These are phyloP conservation scores for Sporopachydermia cereana DNA, from an alignment of 1,139 yeast genomes.

Conservation along the genomic window DNA sequence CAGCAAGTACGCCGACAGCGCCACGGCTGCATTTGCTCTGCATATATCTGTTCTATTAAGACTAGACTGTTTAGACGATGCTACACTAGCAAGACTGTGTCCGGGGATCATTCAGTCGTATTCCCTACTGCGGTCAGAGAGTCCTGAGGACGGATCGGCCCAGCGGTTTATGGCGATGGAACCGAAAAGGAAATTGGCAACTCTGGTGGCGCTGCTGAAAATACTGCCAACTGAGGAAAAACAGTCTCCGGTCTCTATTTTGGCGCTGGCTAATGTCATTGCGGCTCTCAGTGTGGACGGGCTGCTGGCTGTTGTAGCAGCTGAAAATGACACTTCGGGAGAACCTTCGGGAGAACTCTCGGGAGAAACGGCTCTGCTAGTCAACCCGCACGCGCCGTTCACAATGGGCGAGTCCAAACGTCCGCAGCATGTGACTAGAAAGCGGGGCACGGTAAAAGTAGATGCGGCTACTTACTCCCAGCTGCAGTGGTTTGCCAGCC, in stretches of 20 bases:
- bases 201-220: background rate
- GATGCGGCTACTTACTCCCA: slow-evolving; percentile 27
- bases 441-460: background rate
- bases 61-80: background rate
- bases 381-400: background rate
- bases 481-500: slow-evolving; percentile 7
- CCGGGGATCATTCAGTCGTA: background rate
- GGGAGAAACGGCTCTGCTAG: background rate
- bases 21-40: slow-evolving; percentile 1
- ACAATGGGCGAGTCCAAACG: background rate
- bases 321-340: background rate
- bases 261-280: background rate
- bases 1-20: background rate
- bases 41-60: background rate
- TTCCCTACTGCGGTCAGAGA: background rate
- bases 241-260: background rate
- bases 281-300: background rate
- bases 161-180: background rate
- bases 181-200: background rate
- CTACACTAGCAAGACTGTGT: background rate
- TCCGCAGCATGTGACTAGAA: background rate
- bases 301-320: background rate
- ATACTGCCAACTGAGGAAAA: background rate
- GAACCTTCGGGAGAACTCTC: background rate
- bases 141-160: background rate